Conservation (phyloP, 192 early-diverging fungal species). For the Coemansia sp. region DNA sequence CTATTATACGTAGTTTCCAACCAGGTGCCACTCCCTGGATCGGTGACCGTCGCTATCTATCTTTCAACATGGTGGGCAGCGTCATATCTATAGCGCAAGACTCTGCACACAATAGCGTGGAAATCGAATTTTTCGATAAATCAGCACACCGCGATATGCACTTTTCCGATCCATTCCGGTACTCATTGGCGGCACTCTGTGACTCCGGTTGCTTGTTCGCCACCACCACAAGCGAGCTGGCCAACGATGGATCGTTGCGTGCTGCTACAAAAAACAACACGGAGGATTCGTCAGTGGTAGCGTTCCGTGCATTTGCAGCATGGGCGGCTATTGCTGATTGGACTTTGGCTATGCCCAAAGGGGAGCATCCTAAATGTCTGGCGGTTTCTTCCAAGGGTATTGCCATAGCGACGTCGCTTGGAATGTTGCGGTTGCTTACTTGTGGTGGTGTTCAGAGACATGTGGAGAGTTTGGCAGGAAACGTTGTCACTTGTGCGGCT, state of each 20-base stretch:
- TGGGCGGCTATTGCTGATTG: slow-evolving; percentile 77
- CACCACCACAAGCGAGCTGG: slow-evolving; percentile 41
- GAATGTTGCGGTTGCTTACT: slow-evolving; percentile 78
- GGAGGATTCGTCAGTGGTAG: slow-evolving; percentile 62
- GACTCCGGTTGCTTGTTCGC: slow-evolving; percentile 73
- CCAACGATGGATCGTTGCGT: slow-evolving; percentile 49
- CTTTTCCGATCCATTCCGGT: slow-evolving; percentile 79
- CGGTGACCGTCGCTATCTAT: slow-evolving; percentile 64
- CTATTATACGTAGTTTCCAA: slow-evolving; percentile 64
- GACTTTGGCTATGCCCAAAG: slow-evolving; percentile 64
- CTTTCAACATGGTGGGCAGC: slow-evolving; percentile 83
- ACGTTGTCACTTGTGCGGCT: slow-evolving; percentile 44
- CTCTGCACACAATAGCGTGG: slow-evolving; percentile 67
- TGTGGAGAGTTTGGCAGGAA: slow-evolving; percentile 64
- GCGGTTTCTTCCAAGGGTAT: slow-evolving; percentile 68
- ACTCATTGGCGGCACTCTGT: slow-evolving; percentile 74
- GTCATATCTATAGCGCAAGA: slow-evolving; percentile 73
- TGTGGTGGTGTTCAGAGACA: slow-evolving; percentile 76
- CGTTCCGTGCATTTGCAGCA: slow-evolving; percentile 70
- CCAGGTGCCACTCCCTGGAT: slow-evolving; percentile 74
- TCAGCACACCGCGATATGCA: slow-evolving; percentile 72
- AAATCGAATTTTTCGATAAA: slow-evolving; percentile 90
- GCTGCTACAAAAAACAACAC: slow-evolving; percentile 49
- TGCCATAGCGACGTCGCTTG: slow-evolving; percentile 70
- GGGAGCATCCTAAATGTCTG: slow-evolving; percentile 73